Base-by-base conservation (phyloP, 2,329 filamentous ascomycete genomes). In the Diatrype stigma region DNA sequence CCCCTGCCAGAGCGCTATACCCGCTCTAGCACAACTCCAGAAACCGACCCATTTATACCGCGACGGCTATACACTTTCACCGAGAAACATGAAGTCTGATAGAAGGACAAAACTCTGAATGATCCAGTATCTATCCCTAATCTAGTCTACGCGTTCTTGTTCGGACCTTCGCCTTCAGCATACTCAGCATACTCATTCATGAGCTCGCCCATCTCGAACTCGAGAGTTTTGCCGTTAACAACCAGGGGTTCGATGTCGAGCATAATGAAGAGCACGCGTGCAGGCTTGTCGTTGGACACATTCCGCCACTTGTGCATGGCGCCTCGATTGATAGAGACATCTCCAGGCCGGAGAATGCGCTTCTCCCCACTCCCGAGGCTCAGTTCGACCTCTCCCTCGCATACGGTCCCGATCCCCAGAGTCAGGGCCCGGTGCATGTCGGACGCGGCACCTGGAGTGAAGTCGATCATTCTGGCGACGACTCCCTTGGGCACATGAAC, bases 361-460 rank as follows among this genome's bases (percentile, higher is more conserved):
- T 55, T 65, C 42, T 71, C 70, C 4, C 70, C 70, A 17, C 64
- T 65, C 50, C 75, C 73, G 23, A 77, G 51, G 12, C 68, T 49
- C 63, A 76, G 64, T 56, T 76, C 73, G 21, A 77, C 55, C 54
- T 69, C 64, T 0, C 75, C 75, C 51, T 77, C 73, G 10, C 76
- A 57, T 2, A 77, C 70, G 32, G 75, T 65, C 0, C 73, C 75
- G 49, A 72, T 76, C 52, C 76, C 74, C 1, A 78, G 60, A 45
- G 65, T 70, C 48, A 72, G 63, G 0, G 75, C 75, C 2, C 74
- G 67, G 49, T 77, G 75, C 61, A 76, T 69, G 3, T 67, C 52
- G 4, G 64, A 66, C 17, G 56, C 57, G 12, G 63, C 62, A 3
- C 64, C 66, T 0, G 74, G 74, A 0, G 65, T 63, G 52, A 77